These are phyloP conservation scores for Dysphania ambrosioides DNA, from an alignment of 148 eudicot species.

Conservation along the genomic window DNA sequence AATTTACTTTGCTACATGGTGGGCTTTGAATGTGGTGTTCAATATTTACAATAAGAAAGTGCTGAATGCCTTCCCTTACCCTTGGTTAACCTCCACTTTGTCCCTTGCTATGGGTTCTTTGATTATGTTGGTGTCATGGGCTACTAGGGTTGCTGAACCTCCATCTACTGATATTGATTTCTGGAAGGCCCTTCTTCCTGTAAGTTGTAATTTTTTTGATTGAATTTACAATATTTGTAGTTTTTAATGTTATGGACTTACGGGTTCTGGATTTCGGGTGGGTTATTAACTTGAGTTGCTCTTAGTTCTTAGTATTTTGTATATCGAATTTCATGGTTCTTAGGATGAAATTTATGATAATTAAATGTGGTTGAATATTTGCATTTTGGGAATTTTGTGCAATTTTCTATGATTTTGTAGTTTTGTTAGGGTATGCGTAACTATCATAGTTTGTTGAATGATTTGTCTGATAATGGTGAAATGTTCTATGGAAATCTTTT, in stretches of 20 bases:
- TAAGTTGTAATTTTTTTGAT: conserved; percentile 26
- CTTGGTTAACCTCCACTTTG: conserved; percentile 90
- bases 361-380: neutral
- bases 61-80: conserved; percentile 84
- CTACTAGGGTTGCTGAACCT: conserved; percentile 55
- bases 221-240: neutral
- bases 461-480: neutral
- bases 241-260: neutral
- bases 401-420: too few relatives aligned
- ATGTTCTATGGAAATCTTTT: neutral
- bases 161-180: conserved; percentile 79
- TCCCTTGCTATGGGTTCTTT: conserved; percentile 87
- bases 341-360: neutral
- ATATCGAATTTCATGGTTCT: neutral
- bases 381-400: too few relatives aligned
- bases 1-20: conserved; percentile 85
- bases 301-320: too few relatives aligned
- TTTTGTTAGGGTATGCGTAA: too few relatives aligned
- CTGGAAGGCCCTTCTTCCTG: conserved; percentile 87
- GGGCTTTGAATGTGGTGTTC: conserved; percentile 87
- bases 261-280: too few relatives aligned
- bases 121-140: conserved; percentile 91
- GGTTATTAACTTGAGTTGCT: neutral
- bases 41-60: conserved; percentile 93
- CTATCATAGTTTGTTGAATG: neutral